Percentiles rank a stretch among this genome's conserved stretches.
Evolutionary conservation across 2,329 filamentous ascomycete genomes (phyloP).

Genomic region (Orbilia javanica): DNA sequence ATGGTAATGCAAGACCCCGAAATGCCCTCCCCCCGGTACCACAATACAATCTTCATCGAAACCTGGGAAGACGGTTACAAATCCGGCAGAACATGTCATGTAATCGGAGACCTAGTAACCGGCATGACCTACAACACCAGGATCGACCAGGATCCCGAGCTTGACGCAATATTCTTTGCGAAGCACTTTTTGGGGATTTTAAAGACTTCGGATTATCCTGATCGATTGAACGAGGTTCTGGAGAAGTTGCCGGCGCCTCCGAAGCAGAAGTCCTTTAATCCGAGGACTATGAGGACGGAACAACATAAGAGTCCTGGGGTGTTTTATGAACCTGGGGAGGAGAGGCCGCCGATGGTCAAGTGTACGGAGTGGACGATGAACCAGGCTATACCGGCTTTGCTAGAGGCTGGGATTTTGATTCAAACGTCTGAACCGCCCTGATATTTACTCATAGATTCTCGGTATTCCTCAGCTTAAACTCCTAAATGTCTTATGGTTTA

Average conservation of each 20-base stretch:
- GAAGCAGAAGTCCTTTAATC: conserved; percentile 40
- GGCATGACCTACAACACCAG: conserved; percentile 33
- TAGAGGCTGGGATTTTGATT: conserved; percentile 12
- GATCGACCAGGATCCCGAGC: not conserved
- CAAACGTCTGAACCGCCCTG: not conserved
- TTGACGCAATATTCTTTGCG: not conserved
- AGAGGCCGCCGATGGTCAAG: conserved; percentile 31
- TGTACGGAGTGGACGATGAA: conserved; percentile 44
- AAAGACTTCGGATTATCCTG: conserved; percentile 22
- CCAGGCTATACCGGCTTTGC: conserved; percentile 28
- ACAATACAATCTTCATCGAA: conserved; percentile 41
- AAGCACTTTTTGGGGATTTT: conserved; percentile 25
- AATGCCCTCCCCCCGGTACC: conserved; percentile 34
- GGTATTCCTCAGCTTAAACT: too few species aligned
- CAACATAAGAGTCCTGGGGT: conserved; percentile 44
- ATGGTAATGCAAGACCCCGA: conserved; percentile 27
- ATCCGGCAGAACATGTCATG: conserved; percentile 29
- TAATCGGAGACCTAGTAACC: conserved; percentile 36
- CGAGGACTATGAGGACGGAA: conserved; percentile 31
- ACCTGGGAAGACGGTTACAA: conserved; percentile 17
- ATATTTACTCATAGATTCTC: not conserved
- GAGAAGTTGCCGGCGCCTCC: not conserved
- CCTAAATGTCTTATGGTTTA: too few species aligned
- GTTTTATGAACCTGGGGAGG: conserved; percentile 27
- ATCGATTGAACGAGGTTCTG: conserved; percentile 18